These are phyloP conservation scores for Metroxylon sagu DNA, from an alignment of 176 grass and related monocot genomes.

Conservation along the genomic window DNA sequence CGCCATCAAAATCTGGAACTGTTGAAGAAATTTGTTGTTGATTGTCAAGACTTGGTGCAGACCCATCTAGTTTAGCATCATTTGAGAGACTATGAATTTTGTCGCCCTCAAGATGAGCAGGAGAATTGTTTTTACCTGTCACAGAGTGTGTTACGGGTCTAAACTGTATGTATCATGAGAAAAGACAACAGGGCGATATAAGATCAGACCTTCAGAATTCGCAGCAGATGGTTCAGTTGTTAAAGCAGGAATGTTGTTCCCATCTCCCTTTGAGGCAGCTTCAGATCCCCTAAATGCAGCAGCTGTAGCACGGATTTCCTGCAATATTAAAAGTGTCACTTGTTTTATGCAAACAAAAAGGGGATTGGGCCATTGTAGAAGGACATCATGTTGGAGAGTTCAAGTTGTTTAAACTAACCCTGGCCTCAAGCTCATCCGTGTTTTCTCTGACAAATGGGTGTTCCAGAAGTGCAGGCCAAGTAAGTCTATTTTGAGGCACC, in stretches of 20 bases:
- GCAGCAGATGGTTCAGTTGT: conserved; percentile 24
- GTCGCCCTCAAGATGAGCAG: conserved; percentile 15
- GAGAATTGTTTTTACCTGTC: conserved; percentile 27
- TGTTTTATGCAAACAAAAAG: too few relatives aligned
- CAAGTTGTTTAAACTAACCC: conserved; percentile 13
- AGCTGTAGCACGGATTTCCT: conserved; percentile 23
- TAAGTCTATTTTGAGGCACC: conserved; percentile 82
- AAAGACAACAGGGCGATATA: neutral
- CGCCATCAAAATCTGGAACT: neutral
- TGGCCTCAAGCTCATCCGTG: conserved; percentile 29
- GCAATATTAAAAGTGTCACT: neutral
- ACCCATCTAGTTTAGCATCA: neutral
- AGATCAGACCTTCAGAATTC: conserved; percentile 23
- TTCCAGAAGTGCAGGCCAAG: conserved; percentile 82
- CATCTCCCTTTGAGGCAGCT: conserved; percentile 16
- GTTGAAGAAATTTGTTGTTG: conserved; percentile 1
- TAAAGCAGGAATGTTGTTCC: conserved; percentile 14
- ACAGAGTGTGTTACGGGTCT: conserved; percentile 9
- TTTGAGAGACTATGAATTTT: neutral
- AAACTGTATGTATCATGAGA: neutral
- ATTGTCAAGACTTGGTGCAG: neutral
- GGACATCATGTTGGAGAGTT: neutral
- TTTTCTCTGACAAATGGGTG: conserved; percentile 91
- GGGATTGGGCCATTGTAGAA: too few relatives aligned
- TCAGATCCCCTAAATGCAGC: conserved; percentile 31